Conservation (phyloP, 805 yeast genomes). For the Kazachstania taianensis region DNA sequence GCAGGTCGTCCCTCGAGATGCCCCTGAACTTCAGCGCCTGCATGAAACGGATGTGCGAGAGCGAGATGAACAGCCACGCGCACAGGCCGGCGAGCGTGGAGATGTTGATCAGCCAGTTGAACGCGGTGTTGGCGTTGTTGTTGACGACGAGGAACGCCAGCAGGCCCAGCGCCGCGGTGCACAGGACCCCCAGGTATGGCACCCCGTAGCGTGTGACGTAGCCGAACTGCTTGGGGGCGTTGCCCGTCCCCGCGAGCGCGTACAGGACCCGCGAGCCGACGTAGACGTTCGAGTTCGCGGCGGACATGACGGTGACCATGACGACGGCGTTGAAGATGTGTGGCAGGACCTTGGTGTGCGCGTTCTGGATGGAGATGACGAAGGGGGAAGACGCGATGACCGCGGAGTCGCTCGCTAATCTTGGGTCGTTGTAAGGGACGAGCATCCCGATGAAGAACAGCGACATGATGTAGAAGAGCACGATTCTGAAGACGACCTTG, state of each 20-base stretch:
- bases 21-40: conserved; percentile 47
- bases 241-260: conserved; percentile 48
- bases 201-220: conserved; percentile 48
- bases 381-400: conserved; percentile 54
- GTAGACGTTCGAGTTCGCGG: conserved; percentile 69
- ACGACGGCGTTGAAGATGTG: conserved; percentile 66
- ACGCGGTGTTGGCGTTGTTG: conserved; percentile 42
- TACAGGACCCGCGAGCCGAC: conserved; percentile 62
- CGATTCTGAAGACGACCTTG: conserved; percentile 54
- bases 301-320: conserved; percentile 55
- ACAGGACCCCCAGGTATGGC: conserved; percentile 46
- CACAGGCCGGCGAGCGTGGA: conserved; percentile 59
- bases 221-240: conserved; percentile 50
- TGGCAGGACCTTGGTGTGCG: conserved; percentile 59
- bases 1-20: conserved; percentile 52
- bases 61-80: conserved; percentile 54
- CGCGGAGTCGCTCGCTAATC: conserved; percentile 27
- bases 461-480: conserved; percentile 49
- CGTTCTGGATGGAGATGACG: conserved; percentile 53
- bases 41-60: conserved; percentile 56
- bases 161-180: conserved; percentile 47
- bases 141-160: conserved; percentile 48
- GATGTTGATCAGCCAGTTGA: conserved; percentile 57
- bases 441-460: conserved; percentile 55
- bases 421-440: conserved; percentile 52